Conservation (phyloP, 2,329 filamentous ascomycete genomes). For the Aspergillus sp. region DNA sequence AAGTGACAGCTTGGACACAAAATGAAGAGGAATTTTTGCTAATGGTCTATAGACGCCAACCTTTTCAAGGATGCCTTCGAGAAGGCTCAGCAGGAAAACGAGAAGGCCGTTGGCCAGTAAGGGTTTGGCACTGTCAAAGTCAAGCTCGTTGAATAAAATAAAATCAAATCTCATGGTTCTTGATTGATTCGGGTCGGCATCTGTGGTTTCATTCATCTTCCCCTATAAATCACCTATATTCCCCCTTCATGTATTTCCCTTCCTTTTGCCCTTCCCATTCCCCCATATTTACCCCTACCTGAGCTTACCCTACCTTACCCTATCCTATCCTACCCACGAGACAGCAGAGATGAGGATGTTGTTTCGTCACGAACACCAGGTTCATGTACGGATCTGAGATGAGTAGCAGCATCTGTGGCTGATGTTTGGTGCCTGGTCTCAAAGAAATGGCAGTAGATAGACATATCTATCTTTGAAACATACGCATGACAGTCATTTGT, state of each 20-base stretch:
- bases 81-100: constrained; percentile 94
- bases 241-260: constrained; percentile 5
- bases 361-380: constrained; percentile 9
- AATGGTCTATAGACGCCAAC: constrained; percentile 65
- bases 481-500: constrained; percentile 13
- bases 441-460: constrained; percentile 27
- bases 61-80: constrained; percentile 96
- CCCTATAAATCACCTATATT: constrained; percentile 5
- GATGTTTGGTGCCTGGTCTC: constrained; percentile 13
- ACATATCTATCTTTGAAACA: constrained; percentile 22
- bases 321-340: constrained; percentile 12
- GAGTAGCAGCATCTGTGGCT: constrained; percentile 1
- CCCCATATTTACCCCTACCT: too few species aligned
- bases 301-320: constrained; percentile 5
- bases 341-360: constrained; percentile 23
- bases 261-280: too few species aligned
- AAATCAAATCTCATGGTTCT: too few species aligned
- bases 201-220: constrained; percentile 3
- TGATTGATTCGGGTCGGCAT: neutral
- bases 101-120: constrained; percentile 62
- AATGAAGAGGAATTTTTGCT: constrained; percentile 5
- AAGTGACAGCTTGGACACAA: constrained; percentile 33
- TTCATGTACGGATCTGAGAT: constrained; percentile 13
- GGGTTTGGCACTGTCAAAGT: constrained; percentile 1
- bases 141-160: too few species aligned